Evolutionary conservation across 805 yeast genomes (phyloP), one percentile per base, ranked within the genome.

Genomic region (Lipomyces kockii): DNA sequence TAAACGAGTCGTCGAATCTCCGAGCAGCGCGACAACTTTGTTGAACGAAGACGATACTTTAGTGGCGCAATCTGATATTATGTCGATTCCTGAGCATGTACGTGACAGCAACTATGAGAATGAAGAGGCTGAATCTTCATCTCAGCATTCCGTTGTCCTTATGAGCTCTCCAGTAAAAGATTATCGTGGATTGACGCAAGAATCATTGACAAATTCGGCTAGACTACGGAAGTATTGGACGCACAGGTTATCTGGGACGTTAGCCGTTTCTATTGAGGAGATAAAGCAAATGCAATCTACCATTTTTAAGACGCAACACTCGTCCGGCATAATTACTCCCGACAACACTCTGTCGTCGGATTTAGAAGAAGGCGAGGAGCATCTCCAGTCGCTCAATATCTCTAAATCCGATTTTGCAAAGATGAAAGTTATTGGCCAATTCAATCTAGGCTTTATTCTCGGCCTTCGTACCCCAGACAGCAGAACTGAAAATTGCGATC

Each of bases 401-500:
- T 81, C 85, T 8, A 94, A 93, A 75, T 73, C 80, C 0, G 97
- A 95, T 73, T 95, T 95, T 74, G 72, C 77, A 2, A 76, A 82
- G 2, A 94, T 95, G 98, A 78, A 83, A 53, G 79, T 95, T 12
- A 85, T 94, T 6, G 99, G 99, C 0, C 99, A 95, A 78, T 95
- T 95, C 80, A 95, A 95, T 76, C 79, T 90, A n/a, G 99, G 98
- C 0, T 95, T 95, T 73, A 91, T 95, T n/a, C 76, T 93, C 22
- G 95, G 91, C 0, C 83, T 85, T 2, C 81, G 87, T 61, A 43
- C 32, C 11, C 66, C 70, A 53, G 22, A 7, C 22, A n/a, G 49
- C 49, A n/a, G 14, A 5, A 43, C 20, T 7, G 68, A 64, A n/a
- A 63, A 64, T 34, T 69, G 58, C 32, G 75, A 76, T 17, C 55